Base-by-base conservation (phyloP, 768 basidiomycete genomes). In the Dioszegia crocea region DNA sequence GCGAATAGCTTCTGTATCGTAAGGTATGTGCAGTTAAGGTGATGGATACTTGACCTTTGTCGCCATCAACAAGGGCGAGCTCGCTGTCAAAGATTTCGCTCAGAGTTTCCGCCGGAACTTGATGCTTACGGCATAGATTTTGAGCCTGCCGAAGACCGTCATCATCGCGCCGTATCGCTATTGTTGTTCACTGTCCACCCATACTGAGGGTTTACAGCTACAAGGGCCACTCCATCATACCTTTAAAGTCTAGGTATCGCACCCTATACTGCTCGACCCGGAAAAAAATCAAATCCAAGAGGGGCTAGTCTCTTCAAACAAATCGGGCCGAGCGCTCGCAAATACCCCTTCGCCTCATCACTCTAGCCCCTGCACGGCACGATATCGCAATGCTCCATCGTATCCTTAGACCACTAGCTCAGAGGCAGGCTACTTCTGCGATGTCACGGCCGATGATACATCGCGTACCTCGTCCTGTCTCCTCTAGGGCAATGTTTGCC, bases 401-500 rank as follows among this genome's bases (percentile, higher is more conserved):
- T 17, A 11, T 53, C 9, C 38, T 53, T 2, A 36, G 51, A 19
- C 51, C 51, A 19, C 36, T 53, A 9, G n/a, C 51, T 16, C 36
- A 27, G 24, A 36, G 51, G 38, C 14, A 5, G 11, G 27, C n/a
- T 16, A 26, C 21, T 4, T 29, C 36, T 23, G 21, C 38, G 11
- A 4, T 19, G 3, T 6, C 51, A 6, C 51, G 38, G 17, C 51
- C 21, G 24, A 29, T 19, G 26, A n/a, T 17, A 16, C 39, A 29
- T 31, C 38, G 36, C 9, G 8, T 53, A 39, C 24, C 51, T 2
- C 19, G 51, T 10, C 12, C 51, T 11, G 38, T 39, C 17, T 9
- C 38, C 8, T 14, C 51, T 17, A 11, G 51, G 36, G 51, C 51
- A 2, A 53, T 40, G 51, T 53, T 40, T 19, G 51, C 51, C 51